Conservation (phyloP, 139 green algal species). For the Dunaliella primolecta region DNA sequence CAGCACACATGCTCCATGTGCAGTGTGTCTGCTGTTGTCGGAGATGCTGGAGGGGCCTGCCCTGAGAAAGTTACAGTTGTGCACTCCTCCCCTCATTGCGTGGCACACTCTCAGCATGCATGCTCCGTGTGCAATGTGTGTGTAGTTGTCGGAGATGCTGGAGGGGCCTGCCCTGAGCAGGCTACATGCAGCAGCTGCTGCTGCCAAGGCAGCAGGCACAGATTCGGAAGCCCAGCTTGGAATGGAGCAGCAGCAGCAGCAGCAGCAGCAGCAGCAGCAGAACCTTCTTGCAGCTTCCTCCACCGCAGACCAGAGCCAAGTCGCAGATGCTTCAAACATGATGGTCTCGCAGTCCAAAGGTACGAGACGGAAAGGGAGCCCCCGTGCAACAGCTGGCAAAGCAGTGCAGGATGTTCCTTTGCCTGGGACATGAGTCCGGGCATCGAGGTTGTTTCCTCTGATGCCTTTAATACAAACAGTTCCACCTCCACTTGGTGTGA, state of each 20-base stretch:
- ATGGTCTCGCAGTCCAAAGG: neutral
- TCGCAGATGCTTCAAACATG: neutral
- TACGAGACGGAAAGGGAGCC: neutral
- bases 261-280: neutral
- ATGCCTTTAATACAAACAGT: too few species aligned
- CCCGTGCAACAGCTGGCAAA: too few species aligned
- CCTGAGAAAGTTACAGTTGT: slow-evolving; percentile 1
- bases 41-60: slow-evolving; percentile 18
- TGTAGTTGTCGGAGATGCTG: slow-evolving; percentile 17
- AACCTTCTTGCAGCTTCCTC: neutral
- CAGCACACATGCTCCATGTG: too few species aligned
- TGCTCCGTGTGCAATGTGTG: too few species aligned
- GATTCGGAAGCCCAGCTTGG: too few species aligned
- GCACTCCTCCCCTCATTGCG: too few species aligned
- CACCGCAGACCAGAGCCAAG: neutral
- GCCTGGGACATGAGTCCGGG: too few species aligned
- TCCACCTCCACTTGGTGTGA: too few species aligned
- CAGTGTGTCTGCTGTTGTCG: slow-evolving; percentile 1
- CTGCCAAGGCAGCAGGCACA: neutral
- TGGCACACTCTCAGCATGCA: too few species aligned
- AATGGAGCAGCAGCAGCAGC: neutral
- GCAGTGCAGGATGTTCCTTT: too few species aligned
- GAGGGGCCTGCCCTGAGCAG: slow-evolving; percentile 13
- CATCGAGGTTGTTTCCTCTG: too few species aligned
- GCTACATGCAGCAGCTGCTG: slow-evolving; percentile 5